phyloP scores from a whole-genome alignment of 1,284 basidiomycete genomes.

The Cryptococcus maquisensis region DNA sequence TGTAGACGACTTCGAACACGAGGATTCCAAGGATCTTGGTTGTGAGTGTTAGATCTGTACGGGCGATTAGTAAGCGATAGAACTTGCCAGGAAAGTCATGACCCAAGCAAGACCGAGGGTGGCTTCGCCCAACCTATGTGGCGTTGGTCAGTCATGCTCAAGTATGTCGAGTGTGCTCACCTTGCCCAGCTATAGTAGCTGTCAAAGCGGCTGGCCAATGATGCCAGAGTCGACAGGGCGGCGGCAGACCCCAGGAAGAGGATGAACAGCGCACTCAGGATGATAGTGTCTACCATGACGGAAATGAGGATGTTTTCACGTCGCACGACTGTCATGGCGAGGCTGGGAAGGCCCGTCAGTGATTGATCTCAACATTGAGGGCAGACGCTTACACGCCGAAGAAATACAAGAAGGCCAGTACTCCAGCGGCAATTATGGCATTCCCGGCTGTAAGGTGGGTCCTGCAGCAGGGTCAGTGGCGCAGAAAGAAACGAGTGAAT shows the following conservation, averaged over 20 bases:
- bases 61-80: background rate
- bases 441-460: conserved; percentile 25
- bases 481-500: no score
- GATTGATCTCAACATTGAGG: background rate
- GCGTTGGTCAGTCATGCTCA: background rate
- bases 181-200: conserved; percentile 3
- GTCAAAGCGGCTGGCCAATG: conserved; percentile 2
- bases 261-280: conserved; percentile 26
- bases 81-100: conserved; percentile 26
- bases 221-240: conserved; percentile 6
- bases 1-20: conserved; percentile 32
- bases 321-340: conserved; percentile 14
- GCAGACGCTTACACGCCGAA: conserved; percentile 21
- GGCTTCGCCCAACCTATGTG: conserved; percentile 26
- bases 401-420: conserved; percentile 29
- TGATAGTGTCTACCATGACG: conserved; percentile 28
- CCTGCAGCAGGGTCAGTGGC: background rate
- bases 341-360: conserved; percentile 3
- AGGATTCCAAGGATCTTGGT: conserved; percentile 34
- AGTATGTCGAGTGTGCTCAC: background rate
- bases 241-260: conserved; percentile 17
- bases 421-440: conserved; percentile 31
- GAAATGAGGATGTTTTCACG: conserved; percentile 25
- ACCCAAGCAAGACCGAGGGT: conserved; percentile 36
- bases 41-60: background rate